A percentile compares a stretch with the other conserved stretches of the same genome.
Conservation (phyloP, 2,329 filamentous ascomycete genomes). For the Pseudocercospora fuligena region DNA sequence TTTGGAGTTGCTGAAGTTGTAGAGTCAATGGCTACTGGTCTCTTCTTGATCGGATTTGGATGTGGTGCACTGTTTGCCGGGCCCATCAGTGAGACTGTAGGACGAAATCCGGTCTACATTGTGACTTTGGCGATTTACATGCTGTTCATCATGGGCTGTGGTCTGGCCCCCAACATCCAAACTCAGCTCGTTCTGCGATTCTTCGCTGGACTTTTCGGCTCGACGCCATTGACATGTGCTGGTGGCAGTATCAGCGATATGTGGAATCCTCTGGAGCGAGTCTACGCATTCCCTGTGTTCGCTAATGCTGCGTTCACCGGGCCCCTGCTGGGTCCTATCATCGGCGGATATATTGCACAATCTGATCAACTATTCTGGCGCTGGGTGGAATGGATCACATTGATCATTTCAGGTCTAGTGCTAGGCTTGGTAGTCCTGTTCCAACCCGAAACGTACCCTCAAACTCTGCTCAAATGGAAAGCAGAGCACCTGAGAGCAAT, state of each 20-base stretch:
- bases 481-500: slow-evolving; percentile 38
- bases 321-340: slow-evolving; percentile 50
- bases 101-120: slow-evolving; percentile 55
- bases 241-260: slow-evolving; percentile 48
- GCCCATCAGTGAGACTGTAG: slow-evolving; percentile 54
- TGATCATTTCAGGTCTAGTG: slow-evolving; percentile 40
- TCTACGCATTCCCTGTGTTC: slow-evolving; percentile 57
- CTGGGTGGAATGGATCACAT: slow-evolving; percentile 50
- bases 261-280: slow-evolving; percentile 33
- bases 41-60: slow-evolving; percentile 50
- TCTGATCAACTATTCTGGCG: slow-evolving; percentile 48
- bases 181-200: slow-evolving; percentile 57
- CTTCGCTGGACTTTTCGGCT: slow-evolving; percentile 55
- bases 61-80: slow-evolving; percentile 55
- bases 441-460: slow-evolving; percentile 58
- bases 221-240: slow-evolving; percentile 52
- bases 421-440: slow-evolving; percentile 45
- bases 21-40: slow-evolving; percentile 55
- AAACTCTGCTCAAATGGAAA: slow-evolving; percentile 45
- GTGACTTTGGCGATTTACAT: slow-evolving; percentile 53
- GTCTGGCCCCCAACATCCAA: slow-evolving; percentile 52
- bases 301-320: slow-evolving; percentile 51
- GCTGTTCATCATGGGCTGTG: slow-evolving; percentile 56
- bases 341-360: slow-evolving; percentile 52
- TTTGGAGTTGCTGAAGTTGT: slow-evolving; percentile 57